Percentiles rank a stretch among this genome's conserved stretches.
phyloP scores from a whole-genome alignment of 73 alveolate genomes.

The Urostyla sp. region DNA sequence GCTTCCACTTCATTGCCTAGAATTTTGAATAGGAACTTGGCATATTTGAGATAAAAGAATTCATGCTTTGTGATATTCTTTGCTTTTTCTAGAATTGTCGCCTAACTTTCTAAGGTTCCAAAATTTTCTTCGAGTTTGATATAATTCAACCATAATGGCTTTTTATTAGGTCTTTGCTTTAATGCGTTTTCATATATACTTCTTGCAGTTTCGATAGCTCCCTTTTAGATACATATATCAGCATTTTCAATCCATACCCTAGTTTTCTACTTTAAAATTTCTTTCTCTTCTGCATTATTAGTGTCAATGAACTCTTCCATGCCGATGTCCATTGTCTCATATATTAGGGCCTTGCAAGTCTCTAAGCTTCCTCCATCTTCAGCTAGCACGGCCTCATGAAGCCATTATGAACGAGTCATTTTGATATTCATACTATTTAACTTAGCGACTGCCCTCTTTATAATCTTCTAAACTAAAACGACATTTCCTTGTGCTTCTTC shows the following conservation, averaged over 20 bases:
- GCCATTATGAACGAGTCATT: conserved; percentile 80
- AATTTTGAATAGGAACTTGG: conserved; percentile 79
- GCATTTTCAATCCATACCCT: conserved; percentile 69
- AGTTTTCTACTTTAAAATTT: neutral
- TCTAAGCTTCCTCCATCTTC: conserved; percentile 72
- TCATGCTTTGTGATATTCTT: conserved; percentile 27
- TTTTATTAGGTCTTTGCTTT: conserved; percentile 55
- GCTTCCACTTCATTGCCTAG: conserved; percentile 65
- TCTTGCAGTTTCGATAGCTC: conserved; percentile 77
- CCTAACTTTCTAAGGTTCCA: conserved; percentile 63
- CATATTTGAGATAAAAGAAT: conserved; percentile 74
- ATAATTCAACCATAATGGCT: conserved; percentile 62
- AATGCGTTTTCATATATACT: conserved; percentile 53
- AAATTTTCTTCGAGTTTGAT: conserved; percentile 66
- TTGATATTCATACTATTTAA: conserved; percentile 63
- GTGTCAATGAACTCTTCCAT: conserved; percentile 47
- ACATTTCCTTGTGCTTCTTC: conserved; percentile 88
- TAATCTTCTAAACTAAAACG: conserved; percentile 55
- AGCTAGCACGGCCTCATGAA: conserved; percentile 82
- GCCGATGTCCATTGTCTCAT: conserved; percentile 64
- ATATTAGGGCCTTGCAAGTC: conserved; percentile 77
- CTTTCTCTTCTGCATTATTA: conserved; percentile 60
- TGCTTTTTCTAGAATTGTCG: conserved; percentile 37
- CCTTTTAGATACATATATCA: conserved; percentile 27
- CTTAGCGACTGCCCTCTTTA: conserved; percentile 74